Evolutionary conservation across 2,329 filamentous ascomycete genomes (phyloP), one percentile per base, ranked within the genome.

Genomic region (Calonectria hawksworthii): DNA sequence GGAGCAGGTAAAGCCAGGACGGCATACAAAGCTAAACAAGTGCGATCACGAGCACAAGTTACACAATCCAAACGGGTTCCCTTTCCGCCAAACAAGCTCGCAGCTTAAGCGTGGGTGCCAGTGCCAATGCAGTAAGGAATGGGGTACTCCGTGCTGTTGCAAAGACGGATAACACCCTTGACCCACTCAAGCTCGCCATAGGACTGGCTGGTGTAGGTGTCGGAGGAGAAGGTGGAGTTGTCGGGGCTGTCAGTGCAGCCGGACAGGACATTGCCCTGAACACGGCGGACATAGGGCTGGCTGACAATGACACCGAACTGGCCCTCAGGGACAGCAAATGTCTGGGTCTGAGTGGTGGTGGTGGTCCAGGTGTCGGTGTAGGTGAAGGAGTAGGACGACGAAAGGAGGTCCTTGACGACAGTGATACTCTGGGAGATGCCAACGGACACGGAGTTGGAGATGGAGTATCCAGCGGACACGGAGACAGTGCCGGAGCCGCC

Each of bases 131-230:
- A 80, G 71, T 73, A 80, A 11, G 78, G 78, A 14, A 80, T 52
- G 6, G 78, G 78, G 32, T 80, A 80, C 1, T 71, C 72, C 51
- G 78, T 59, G 50, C 74, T 80, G 56, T 70, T 78, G 67, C 78
- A 80, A 4, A 80, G 78, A 1, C 75, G 75, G 50, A 80, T 79
- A 2, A 80, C 50, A 2, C 78, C 78, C 77, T 80, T 80, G 1
- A 80, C 78, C 78, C 78, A 80, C 54, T 78, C 41, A 10, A 80
- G 71, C 5, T 80, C 47, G 1, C 77, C 77, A 3, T 77, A 80
- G 1, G 51, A 32, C 69, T 78, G 70, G 63, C 75, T 78, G 28
- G 73, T 72, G 23, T 80, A 80, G 4, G 65, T 72, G 13, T 80
- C 75, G 1, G 75, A 77, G 0, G 51, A n/a, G 26, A 79, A 80